Percentiles rank a stretch among this genome's conserved stretches.
Evolutionary conservation across 2,329 filamentous ascomycete species (phyloP).

Genomic region (Myriosclerotinia duriaeana): DNA sequence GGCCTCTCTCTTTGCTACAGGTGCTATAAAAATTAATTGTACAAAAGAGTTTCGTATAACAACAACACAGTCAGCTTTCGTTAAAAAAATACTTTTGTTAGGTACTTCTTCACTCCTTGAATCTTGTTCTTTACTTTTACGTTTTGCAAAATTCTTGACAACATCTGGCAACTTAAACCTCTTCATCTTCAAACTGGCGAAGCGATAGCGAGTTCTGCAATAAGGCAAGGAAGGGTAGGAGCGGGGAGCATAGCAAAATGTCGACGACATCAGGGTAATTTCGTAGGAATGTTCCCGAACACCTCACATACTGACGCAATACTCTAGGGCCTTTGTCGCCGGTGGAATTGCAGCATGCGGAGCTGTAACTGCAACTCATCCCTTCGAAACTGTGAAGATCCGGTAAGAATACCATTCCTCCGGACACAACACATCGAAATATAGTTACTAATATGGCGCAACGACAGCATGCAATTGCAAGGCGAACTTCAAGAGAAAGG

Average conservation of each 20-base stretch:
- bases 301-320: constrained; percentile 4
- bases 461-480: constrained; percentile 80
- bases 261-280: constrained; percentile 54
- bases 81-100: neutral
- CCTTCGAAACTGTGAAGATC: constrained; percentile 99
- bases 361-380: constrained; percentile 94
- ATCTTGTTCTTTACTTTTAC: neutral
- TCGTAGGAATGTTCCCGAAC: neutral
- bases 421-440: constrained; percentile 1
- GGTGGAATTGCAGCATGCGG: constrained; percentile 96
- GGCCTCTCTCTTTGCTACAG: neutral
- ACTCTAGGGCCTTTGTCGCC: constrained; percentile 76
- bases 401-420: constrained; percentile 55
- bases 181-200: constrained; percentile 28
- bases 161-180: constrained; percentile 4
- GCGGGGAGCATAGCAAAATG: constrained; percentile 44
- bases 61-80: constrained; percentile 9
- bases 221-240: constrained; percentile 30
- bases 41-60: constrained; percentile 1
- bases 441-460: constrained; percentile 25
- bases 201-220: constrained; percentile 24
- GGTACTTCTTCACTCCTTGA: neutral
- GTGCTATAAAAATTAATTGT: constrained; percentile 20
- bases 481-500: constrained; percentile 88
- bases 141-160: neutral